Evolutionary conservation across 495 filamentous ascomycete genomes (phyloP).

Genomic region (Annulohypoxylon nitens): DNA sequence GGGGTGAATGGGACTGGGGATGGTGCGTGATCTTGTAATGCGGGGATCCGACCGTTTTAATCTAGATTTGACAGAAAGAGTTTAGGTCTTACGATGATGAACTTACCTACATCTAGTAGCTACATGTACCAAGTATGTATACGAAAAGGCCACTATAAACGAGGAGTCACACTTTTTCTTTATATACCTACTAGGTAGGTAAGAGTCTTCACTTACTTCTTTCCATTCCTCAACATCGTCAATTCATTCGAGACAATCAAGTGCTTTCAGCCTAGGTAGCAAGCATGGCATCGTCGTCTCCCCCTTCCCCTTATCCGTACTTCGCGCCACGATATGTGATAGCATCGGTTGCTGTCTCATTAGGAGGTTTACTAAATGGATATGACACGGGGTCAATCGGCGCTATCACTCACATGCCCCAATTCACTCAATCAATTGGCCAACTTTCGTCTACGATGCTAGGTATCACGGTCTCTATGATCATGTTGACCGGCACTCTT

Average conservation of each 20-base stretch:
- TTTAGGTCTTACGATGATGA: conserved; percentile 24
- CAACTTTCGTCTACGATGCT: conserved; percentile 66
- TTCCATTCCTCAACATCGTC: neutral
- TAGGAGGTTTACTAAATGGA: conserved; percentile 52
- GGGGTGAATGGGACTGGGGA: neutral
- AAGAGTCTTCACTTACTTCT: neutral
- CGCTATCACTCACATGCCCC: conserved; percentile 70
- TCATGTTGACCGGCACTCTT: conserved; percentile 72
- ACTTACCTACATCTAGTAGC: neutral
- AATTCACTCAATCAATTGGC: conserved; percentile 65
- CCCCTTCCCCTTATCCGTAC: conserved; percentile 28
- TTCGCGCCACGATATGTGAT: conserved; percentile 47
- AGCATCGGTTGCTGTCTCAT: conserved; percentile 42
- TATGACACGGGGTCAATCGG: conserved; percentile 76
- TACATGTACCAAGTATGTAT: neutral
- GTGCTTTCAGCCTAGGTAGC: neutral
- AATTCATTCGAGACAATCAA: conserved; percentile 1
- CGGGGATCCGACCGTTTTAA: conserved; percentile 24
- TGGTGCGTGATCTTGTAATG: conserved; percentile 17
- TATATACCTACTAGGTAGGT: neutral
- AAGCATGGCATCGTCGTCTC: conserved; percentile 26
- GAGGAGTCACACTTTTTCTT: neutral
- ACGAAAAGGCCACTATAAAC: neutral
- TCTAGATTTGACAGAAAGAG: conserved; percentile 15
- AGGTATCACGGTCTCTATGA: conserved; percentile 73